Evolutionary conservation across 495 filamentous ascomycete genomes (phyloP).

Genomic region (Poronia punctata): DNA sequence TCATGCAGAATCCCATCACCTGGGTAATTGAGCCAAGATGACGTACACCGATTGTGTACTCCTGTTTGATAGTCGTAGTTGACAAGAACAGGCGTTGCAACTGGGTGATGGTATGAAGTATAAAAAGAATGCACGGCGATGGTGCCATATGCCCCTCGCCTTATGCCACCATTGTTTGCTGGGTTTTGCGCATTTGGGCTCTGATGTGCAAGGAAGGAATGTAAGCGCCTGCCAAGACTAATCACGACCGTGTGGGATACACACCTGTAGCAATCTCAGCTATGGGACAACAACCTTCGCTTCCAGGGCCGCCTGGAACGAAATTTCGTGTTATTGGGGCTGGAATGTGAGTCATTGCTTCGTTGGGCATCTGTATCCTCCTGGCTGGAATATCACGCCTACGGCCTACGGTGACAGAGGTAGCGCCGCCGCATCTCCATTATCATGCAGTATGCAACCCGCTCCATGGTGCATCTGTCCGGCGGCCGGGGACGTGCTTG

Average conservation of each 20-base stretch:
- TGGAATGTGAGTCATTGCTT: constrained; percentile 24
- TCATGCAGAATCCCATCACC: not conserved
- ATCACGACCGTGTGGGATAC: too few relatives aligned
- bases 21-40: not conserved
- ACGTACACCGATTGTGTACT: too few relatives aligned
- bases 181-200: too few relatives aligned
- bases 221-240: constrained; percentile 7
- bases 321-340: constrained; percentile 28
- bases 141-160: constrained; percentile 3
- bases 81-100: not conserved
- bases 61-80: not conserved
- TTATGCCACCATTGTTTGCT: constrained; percentile 2
- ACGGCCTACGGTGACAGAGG: too few relatives aligned
- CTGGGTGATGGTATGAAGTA: not conserved
- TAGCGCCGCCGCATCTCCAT: too few relatives aligned
- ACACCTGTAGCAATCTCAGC: constrained; percentile 3
- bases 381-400: too few relatives aligned
- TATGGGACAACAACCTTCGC: constrained; percentile 26
- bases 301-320: constrained; percentile 23
- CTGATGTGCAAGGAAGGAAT: not conserved
- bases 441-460: too few relatives aligned
- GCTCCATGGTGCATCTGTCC: too few relatives aligned
- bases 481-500: not conserved
- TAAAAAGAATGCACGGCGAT: constrained; percentile 3
- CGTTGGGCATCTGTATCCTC: not conserved